phyloP scores from a whole-genome alignment of 2,329 filamentous ascomycete genomes.

The Aspergillus quadrilineatus region DNA sequence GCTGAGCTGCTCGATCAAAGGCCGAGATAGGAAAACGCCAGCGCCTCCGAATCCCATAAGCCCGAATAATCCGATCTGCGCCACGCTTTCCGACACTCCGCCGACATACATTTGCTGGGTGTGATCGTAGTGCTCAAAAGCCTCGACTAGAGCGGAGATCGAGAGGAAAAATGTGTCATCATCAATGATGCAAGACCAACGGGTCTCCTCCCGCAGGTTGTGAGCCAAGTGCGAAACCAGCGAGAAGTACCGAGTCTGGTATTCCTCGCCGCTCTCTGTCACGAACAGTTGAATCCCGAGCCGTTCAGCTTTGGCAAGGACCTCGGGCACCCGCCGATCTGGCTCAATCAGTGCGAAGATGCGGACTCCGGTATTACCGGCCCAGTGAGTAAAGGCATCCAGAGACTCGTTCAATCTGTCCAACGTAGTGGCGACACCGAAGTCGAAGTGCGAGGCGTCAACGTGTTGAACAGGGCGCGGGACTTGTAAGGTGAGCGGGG shows the following conservation, averaged over 20 bases:
- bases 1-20: constrained; percentile 52
- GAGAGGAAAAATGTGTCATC: constrained; percentile 65
- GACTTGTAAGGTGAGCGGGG: constrained; percentile 51
- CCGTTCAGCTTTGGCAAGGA: constrained; percentile 35
- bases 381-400: constrained; percentile 57
- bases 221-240: constrained; percentile 53
- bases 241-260: constrained; percentile 56
- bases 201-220: constrained; percentile 45
- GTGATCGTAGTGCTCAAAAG: constrained; percentile 51
- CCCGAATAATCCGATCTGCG: constrained; percentile 54
- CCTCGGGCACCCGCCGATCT: constrained; percentile 29
- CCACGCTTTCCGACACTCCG: constrained; percentile 57
- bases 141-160: constrained; percentile 51
- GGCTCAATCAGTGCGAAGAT: constrained; percentile 56
- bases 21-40: constrained; percentile 58
- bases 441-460: constrained; percentile 54
- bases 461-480: constrained; percentile 44
- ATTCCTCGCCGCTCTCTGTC: constrained; percentile 35
- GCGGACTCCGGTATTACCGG: constrained; percentile 51
- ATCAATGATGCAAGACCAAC: constrained; percentile 60
- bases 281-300: constrained; percentile 46
- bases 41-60: constrained; percentile 63
- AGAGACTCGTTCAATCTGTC: constrained; percentile 53
- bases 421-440: constrained; percentile 58
- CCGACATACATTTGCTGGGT: constrained; percentile 55